A percentile compares a stretch with the other conserved stretches of the same genome.
These are phyloP conservation scores for Alternaria longipes DNA, from an alignment of 2,329 filamentous ascomycete genomes.

Conservation along the genomic window DNA sequence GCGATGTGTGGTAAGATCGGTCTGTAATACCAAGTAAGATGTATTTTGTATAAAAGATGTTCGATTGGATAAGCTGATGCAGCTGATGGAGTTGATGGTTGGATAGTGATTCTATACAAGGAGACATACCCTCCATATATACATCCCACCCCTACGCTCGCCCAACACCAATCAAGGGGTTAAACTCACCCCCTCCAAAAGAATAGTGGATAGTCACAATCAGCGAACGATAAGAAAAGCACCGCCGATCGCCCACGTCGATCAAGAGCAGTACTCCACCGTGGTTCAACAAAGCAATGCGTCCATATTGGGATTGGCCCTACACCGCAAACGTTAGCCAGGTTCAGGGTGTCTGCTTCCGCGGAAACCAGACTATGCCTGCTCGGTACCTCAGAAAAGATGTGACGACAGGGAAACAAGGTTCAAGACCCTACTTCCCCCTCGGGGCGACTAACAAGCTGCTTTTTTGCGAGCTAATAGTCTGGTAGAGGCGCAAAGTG, in stretches of 20 bases:
- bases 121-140: slow-evolving; percentile 3
- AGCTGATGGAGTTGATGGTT: background rate
- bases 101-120: background rate
- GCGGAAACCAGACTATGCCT: background rate
- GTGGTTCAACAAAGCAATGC: slow-evolving; percentile 4
- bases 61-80: background rate
- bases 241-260: background rate
- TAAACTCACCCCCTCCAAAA: slow-evolving; percentile 2
- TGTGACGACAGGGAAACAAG: slow-evolving; percentile 9
- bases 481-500: background rate
- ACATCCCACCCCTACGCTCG: background rate
- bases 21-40: background rate
- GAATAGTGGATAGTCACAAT: slow-evolving; percentile 5
- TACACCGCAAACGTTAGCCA: slow-evolving; percentile 3
- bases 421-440: slow-evolving; percentile 8
- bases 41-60: background rate
- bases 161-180: slow-evolving; percentile 8
- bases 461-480: slow-evolving; percentile 3
- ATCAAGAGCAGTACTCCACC: slow-evolving; percentile 4
- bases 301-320: background rate
- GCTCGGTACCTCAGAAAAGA: slow-evolving; percentile 2
- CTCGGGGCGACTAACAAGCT: slow-evolving; percentile 2
- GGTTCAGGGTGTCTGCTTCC: slow-evolving; percentile 6
- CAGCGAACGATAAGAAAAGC: slow-evolving; percentile 6
- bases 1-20: background rate